Percentiles rank a stretch among this genome's conserved stretches.
These are phyloP conservation scores for Plasmodium vivax DNA, from an alignment of 169 alveolate species.

Conservation along the genomic window DNA sequence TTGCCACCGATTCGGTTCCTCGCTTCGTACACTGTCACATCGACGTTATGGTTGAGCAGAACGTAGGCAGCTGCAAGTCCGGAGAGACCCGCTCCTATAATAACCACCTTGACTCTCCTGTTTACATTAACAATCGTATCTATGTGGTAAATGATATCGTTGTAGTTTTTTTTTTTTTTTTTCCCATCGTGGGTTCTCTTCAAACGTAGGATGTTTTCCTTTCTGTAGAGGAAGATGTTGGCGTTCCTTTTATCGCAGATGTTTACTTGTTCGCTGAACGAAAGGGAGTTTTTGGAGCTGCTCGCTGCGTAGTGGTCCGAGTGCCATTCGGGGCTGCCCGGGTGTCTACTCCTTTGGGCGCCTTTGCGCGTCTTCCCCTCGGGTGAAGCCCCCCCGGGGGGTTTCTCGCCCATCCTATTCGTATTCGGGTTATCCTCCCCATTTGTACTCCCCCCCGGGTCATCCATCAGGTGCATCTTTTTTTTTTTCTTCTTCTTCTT, in stretches of 20 bases:
- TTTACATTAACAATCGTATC: conserved; percentile 24
- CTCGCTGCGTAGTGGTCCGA: not conserved
- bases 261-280: conserved; percentile 1
- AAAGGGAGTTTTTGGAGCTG: not conserved
- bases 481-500: not conserved
- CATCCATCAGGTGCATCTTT: not conserved
- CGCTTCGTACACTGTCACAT: conserved; percentile 62
- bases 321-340: not conserved
- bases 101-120: conserved; percentile 35
- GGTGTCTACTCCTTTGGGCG: not conserved
- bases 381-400: no score
- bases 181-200: conserved; percentile 1
- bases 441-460: not conserved
- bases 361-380: not conserved
- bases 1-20: conserved; percentile 64
- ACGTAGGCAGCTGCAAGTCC: conserved; percentile 73
- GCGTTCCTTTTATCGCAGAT: conserved; percentile 11
- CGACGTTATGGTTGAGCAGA: conserved; percentile 31
- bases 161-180: not conserved
- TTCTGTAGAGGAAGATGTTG: conserved; percentile 33
- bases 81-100: conserved; percentile 60
- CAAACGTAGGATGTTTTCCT: conserved; percentile 18
- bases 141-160: conserved; percentile 59
- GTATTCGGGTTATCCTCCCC: no score
- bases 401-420: not conserved